Percentiles rank a stretch among this genome's conserved stretches.
Evolutionary conservation across 306 rosid genomes (phyloP).

Genomic region (Inga oerstediana): DNA sequence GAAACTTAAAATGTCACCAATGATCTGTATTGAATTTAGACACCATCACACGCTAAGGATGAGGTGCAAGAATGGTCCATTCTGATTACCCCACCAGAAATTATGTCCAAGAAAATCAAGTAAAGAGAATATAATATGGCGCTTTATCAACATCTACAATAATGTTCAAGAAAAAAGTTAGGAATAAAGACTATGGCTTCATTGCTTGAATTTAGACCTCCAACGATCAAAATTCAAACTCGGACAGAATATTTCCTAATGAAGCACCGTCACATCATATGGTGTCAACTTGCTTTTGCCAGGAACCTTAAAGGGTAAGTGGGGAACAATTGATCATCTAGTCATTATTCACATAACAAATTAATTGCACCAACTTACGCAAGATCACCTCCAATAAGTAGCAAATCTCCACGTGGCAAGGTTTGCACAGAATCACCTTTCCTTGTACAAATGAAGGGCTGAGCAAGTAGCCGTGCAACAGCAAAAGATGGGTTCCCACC

Average conservation of each 20-base stretch:
- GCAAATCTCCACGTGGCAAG: constrained; percentile 84
- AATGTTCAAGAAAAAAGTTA: not conserved
- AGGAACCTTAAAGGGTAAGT: constrained; percentile 14
- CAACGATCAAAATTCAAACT: not conserved
- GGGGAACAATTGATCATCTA: constrained; percentile 11
- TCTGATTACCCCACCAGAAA: not conserved
- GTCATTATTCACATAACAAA: constrained; percentile 6
- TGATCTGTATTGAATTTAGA: not conserved
- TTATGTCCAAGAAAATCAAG: not conserved
- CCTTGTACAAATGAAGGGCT: constrained; percentile 61
- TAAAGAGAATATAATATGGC: not conserved
- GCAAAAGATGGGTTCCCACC: constrained; percentile 99
- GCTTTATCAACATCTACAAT: constrained; percentile 26
- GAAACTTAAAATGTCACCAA: constrained; percentile 25
- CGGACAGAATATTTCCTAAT: not conserved
- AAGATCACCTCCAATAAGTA: constrained; percentile 97
- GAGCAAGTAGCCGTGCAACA: constrained; percentile 89
- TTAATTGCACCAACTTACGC: constrained; percentile 67
- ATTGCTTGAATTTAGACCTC: constrained; percentile 19
- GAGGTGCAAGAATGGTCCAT: not conserved
- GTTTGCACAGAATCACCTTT: constrained; percentile 56
- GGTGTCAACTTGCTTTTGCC: constrained; percentile 29
- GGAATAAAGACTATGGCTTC: constrained; percentile 17
- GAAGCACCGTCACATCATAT: not conserved
- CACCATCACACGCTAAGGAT: constrained; percentile 19